Evolutionary conservation across 2,329 filamentous ascomycete genomes (phyloP).

Genomic region (Colletotrichum sp.): DNA sequence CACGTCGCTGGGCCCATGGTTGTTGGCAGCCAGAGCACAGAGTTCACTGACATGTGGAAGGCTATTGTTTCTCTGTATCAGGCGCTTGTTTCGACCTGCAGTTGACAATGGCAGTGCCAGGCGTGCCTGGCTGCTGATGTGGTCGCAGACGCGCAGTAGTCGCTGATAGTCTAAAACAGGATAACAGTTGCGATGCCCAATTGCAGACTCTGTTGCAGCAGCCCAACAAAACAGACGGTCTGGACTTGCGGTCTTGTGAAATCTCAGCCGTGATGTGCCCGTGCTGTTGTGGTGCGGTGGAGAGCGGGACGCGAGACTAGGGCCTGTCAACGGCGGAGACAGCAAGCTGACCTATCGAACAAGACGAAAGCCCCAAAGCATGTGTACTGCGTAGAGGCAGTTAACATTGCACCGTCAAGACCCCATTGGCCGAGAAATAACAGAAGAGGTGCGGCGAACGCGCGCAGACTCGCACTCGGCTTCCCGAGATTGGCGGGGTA

Average conservation of each 20-base stretch:
- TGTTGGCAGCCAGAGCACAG: neutral
- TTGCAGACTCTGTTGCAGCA: neutral
- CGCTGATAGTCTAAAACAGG: neutral
- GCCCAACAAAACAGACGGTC: neutral
- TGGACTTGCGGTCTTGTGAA: neutral
- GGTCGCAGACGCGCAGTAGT: neutral
- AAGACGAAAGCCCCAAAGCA: neutral
- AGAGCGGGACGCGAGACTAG: neutral
- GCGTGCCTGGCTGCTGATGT: neutral
- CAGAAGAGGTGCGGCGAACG: neutral
- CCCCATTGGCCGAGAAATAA: neutral
- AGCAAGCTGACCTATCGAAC: neutral
- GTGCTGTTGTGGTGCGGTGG: neutral
- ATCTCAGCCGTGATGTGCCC: neutral
- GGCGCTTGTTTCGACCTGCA: slow-evolving; percentile 15
- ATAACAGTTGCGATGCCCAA: slow-evolving; percentile 1
- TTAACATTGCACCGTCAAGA: neutral
- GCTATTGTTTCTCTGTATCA: neutral
- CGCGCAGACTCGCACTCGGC: neutral
- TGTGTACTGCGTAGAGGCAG: neutral
- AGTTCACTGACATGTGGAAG: slow-evolving; percentile 8
- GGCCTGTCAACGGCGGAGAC: neutral
- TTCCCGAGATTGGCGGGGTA: neutral
- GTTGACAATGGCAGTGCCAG: neutral
- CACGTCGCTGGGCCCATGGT: neutral